phyloP scores from a whole-genome alignment of 2,329 filamentous ascomycete genomes.

The Fusarium solani-melongenae region DNA sequence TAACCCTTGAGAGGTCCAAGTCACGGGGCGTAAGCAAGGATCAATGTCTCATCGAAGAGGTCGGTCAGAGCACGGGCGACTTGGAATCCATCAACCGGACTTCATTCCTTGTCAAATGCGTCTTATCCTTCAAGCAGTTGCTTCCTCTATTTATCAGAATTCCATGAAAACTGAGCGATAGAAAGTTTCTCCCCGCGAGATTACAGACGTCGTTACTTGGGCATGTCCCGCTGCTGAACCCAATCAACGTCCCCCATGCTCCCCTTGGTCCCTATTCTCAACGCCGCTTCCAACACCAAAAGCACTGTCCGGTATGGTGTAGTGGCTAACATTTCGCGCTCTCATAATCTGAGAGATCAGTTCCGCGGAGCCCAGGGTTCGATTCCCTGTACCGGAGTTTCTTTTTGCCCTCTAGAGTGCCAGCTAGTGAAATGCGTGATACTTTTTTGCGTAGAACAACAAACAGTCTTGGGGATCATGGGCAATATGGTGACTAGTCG shows the following conservation, averaged over 20 bases:
- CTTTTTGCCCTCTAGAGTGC: neutral
- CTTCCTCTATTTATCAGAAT: neutral
- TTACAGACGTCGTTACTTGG: too few species aligned
- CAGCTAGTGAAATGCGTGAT: neutral
- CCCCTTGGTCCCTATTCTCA: neutral
- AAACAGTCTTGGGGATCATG: neutral
- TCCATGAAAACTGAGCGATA: neutral
- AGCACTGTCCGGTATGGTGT: neutral
- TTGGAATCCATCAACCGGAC: neutral
- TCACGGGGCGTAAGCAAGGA: neutral
- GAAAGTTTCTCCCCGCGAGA: neutral
- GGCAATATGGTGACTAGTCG: neutral
- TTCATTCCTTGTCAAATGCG: neutral
- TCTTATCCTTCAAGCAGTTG: neutral
- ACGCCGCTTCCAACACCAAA: neutral
- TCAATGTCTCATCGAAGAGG: neutral
- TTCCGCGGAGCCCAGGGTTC: neutral
- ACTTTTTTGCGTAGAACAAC: neutral
- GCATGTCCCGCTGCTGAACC: neutral
- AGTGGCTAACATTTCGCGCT: conserved; percentile 47
- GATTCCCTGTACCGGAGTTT: conserved; percentile 1
- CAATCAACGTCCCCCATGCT: neutral
- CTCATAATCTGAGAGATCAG: conserved; percentile 23
- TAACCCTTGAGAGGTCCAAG: neutral
- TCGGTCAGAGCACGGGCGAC: neutral